These are phyloP conservation scores for Fermentozyma sake DNA, from an alignment of 1,139 yeast species.

Conservation along the genomic window DNA sequence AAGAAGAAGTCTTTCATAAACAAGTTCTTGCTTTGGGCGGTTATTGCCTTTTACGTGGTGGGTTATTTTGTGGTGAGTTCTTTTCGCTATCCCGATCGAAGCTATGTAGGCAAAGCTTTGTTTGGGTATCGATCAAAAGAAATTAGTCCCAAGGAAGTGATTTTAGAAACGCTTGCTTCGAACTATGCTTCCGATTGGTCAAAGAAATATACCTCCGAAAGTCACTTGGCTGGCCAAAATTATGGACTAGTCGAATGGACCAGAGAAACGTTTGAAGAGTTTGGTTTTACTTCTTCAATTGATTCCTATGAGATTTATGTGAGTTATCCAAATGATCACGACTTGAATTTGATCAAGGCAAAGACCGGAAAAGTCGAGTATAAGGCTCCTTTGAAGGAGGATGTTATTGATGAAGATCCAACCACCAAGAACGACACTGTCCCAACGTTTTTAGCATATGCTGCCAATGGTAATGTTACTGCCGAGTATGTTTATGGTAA, in stretches of 20 bases:
- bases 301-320: constrained; percentile 57
- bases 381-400: constrained; percentile 68
- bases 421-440: constrained; percentile 50
- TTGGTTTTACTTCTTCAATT: constrained; percentile 48
- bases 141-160: constrained; percentile 4
- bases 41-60: no score
- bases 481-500: constrained; percentile 41
- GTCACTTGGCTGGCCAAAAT: constrained; percentile 40
- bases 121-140: no score
- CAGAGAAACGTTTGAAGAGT: constrained; percentile 28
- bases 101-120: no score
- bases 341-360: constrained; percentile 35
- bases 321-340: constrained; percentile 47
- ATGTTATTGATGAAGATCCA: constrained; percentile 64
- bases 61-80: no score
- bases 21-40: no score
- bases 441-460: constrained; percentile 45
- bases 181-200: constrained; percentile 34
- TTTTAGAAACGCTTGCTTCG: constrained; percentile 14
- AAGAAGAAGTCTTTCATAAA: no score
- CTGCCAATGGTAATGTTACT: constrained; percentile 47
- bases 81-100: no score
- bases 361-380: constrained; percentile 34
- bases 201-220: constrained; percentile 26
- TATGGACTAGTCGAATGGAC: constrained; percentile 38